Percentiles rank a stretch among this genome's conserved stretches.
These are phyloP conservation scores for Penicillium sp. DNA, from an alignment of 2,329 filamentous ascomycete species.

Conservation along the genomic window DNA sequence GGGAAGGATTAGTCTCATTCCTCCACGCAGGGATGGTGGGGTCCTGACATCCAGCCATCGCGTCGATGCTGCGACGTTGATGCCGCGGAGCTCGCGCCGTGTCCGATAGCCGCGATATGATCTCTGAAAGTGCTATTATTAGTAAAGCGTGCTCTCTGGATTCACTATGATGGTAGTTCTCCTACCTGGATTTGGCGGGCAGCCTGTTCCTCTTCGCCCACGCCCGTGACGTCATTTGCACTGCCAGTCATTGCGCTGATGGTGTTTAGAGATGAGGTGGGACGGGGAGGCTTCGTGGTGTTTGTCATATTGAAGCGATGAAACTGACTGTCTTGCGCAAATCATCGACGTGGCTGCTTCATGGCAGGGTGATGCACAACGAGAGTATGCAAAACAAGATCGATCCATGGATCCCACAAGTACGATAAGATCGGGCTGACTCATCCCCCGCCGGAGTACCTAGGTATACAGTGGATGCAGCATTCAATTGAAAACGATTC, in stretches of 20 bases:
- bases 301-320: too few relatives aligned
- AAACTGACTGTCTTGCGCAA: too few relatives aligned
- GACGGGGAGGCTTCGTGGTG: not conserved
- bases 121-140: slow-evolving; percentile 48
- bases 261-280: not conserved
- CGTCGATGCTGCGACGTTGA: slow-evolving; percentile 65
- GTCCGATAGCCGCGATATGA: slow-evolving; percentile 75
- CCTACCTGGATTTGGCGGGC: slow-evolving; percentile 24
- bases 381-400: too few relatives aligned
- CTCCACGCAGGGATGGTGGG: not conserved
- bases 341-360: too few relatives aligned
- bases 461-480: too few relatives aligned
- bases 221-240: slow-evolving; percentile 19
- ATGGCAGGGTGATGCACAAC: too few relatives aligned
- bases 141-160: not conserved
- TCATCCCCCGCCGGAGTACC: too few relatives aligned
- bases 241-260: not conserved
- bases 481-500: too few relatives aligned
- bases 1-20: not conserved
- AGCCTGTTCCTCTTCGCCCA: slow-evolving; percentile 9
- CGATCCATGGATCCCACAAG: too few relatives aligned
- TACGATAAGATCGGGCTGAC: too few relatives aligned
- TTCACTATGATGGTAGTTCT: not conserved
- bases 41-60: slow-evolving; percentile 64
- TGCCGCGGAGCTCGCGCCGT: slow-evolving; percentile 66